A percentile compares a stretch with the other conserved stretches of the same genome.
phyloP scores from a whole-genome alignment of 306 rosid genomes.

The Ceratonia siliqua region DNA sequence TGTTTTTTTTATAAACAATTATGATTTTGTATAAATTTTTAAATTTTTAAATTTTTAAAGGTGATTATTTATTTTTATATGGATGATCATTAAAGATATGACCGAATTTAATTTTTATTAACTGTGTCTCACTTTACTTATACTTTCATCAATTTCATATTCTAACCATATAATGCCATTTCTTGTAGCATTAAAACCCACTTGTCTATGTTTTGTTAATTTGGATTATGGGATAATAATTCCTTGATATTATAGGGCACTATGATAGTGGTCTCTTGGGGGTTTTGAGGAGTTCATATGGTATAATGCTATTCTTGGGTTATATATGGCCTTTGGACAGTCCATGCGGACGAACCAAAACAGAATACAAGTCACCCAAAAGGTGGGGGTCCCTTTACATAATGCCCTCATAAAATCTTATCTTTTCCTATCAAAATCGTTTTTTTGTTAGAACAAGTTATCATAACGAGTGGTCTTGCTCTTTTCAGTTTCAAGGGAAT shows the following conservation, averaged over 20 bases:
- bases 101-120: too few species aligned
- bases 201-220: background rate
- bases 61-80: too few species aligned
- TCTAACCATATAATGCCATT: background rate
- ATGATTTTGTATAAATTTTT: too few species aligned
- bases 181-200: background rate
- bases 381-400: background rate
- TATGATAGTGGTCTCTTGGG: background rate
- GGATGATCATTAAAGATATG: too few species aligned
- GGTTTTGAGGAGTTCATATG: background rate
- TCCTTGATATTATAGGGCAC: background rate
- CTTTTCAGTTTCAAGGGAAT: background rate
- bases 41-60: too few species aligned
- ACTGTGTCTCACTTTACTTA: background rate
- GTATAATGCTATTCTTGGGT: background rate
- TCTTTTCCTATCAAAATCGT: background rate
- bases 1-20: too few species aligned
- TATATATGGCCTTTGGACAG: background rate
- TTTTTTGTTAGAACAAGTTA: too few species aligned
- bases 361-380: background rate
- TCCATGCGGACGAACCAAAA: background rate
- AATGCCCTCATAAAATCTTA: background rate
- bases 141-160: constrained; percentile 4
- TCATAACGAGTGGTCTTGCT: background rate
- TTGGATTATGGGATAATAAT: background rate